phyloP scores from a whole-genome alignment of 2,329 filamentous ascomycete species.

The Talaromyces sp. region DNA sequence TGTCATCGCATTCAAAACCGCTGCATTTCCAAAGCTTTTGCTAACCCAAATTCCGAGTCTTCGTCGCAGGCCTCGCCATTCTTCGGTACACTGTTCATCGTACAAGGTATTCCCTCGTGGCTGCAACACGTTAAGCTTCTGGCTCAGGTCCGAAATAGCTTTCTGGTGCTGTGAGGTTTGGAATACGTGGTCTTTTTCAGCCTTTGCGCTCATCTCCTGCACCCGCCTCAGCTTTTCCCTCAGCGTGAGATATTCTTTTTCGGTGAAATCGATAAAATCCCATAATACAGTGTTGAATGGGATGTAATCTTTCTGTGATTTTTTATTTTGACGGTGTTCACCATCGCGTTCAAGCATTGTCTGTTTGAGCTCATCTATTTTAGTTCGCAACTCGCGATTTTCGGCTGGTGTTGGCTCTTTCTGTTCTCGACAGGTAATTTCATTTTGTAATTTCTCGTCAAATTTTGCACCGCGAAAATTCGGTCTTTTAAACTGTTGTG shows the following conservation, averaged over 20 bases:
- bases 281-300: no score
- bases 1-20: neutral
- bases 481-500: no score
- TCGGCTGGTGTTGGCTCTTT: no score
- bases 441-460: no score
- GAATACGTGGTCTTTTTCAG: neutral
- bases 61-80: slow-evolving; percentile 13
- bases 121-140: neutral
- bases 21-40: slow-evolving; percentile 6
- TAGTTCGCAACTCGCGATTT: no score
- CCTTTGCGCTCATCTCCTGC: neutral
- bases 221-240: neutral
- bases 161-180: neutral
- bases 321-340: no score
- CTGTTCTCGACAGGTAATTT: no score
- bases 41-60: slow-evolving; percentile 14
- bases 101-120: slow-evolving; percentile 7
- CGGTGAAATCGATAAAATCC: neutral
- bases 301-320: no score
- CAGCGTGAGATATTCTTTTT: neutral
- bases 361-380: no score
- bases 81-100: slow-evolving; percentile 12
- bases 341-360: no score
- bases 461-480: no score
- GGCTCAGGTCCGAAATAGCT: neutral